A percentile compares a stretch with the other conserved stretches of the same genome.
Evolutionary conservation across 2,329 filamentous ascomycete species (phyloP).

Genomic region (Arthrocladium fulminans): DNA sequence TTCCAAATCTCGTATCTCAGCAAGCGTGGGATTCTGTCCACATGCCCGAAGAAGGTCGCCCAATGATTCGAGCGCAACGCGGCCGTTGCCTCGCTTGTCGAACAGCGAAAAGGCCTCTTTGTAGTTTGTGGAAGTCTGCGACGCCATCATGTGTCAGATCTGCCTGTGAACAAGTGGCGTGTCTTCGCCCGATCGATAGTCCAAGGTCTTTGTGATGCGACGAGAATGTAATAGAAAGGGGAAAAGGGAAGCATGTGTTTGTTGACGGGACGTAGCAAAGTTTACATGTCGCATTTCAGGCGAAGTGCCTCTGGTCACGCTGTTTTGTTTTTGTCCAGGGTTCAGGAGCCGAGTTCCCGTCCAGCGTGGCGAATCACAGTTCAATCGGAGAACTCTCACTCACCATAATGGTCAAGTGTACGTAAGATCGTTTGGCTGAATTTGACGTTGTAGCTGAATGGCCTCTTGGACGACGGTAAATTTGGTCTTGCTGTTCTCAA

Average conservation of each 20-base stretch:
- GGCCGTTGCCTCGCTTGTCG: conserved; percentile 96
- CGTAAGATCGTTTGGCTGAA: background rate
- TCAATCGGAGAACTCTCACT: conserved; percentile 4
- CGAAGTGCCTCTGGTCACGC: background rate
- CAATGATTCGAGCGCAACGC: conserved; percentile 74
- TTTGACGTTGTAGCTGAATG: background rate
- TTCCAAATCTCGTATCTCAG: conserved; percentile 88
- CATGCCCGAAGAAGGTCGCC: conserved; percentile 93
- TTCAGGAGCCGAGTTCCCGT: background rate
- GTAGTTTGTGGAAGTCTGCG: conserved; percentile 84
- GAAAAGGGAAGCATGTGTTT: conserved; percentile 4
- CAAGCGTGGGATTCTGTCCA: conserved; percentile 91
- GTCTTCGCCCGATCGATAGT: background rate
- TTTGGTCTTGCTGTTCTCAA: background rate
- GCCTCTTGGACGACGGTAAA: background rate
- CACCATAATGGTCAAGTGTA: conserved; percentile 9
- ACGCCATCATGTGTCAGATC: conserved; percentile 16
- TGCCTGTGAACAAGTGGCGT: background rate
- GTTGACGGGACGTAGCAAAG: conserved; percentile 3
- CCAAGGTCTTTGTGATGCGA: background rate
- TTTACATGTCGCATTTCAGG: background rate
- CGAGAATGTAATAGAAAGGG: background rate
- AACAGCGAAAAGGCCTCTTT: conserved; percentile 99
- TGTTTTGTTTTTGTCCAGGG: background rate
- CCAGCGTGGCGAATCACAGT: background rate